These are phyloP conservation scores for Sporothrix globosa DNA, from an alignment of 2,329 filamentous ascomycete genomes.

Conservation along the genomic window DNA sequence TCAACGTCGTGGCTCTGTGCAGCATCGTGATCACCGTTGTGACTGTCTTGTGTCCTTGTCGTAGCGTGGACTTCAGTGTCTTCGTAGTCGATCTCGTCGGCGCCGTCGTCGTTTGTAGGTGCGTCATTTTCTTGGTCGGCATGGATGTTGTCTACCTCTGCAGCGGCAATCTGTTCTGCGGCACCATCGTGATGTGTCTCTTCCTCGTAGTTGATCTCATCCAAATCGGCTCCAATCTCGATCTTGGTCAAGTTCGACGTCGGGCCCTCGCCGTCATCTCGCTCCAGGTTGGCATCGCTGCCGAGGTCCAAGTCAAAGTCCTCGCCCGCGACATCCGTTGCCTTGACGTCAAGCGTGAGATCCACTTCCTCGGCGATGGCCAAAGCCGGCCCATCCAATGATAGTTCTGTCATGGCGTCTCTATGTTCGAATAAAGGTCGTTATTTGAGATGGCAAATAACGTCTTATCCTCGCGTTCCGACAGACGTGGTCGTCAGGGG, in stretches of 20 bases:
- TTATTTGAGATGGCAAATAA: neutral
- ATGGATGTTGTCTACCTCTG: slow-evolving; percentile 23
- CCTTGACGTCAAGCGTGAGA: slow-evolving; percentile 35
- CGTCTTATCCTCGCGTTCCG: slow-evolving; percentile 2
- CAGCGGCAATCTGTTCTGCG: neutral
- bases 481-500: neutral
- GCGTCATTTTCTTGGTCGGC: slow-evolving; percentile 27
- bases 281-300: slow-evolving; percentile 28
- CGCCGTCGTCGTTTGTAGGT: slow-evolving; percentile 36
- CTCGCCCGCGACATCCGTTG: slow-evolving; percentile 37
- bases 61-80: slow-evolving; percentile 37
- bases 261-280: slow-evolving; percentile 28
- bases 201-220: slow-evolving; percentile 37
- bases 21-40: slow-evolving; percentile 27
- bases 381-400: slow-evolving; percentile 30
- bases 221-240: slow-evolving; percentile 30
- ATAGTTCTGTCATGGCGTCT: slow-evolving; percentile 36
- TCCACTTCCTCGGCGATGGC: slow-evolving; percentile 36
- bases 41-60: slow-evolving; percentile 23
- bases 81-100: slow-evolving; percentile 48
- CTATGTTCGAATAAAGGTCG: neutral
- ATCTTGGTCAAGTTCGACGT: slow-evolving; percentile 22
- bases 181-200: slow-evolving; percentile 24
- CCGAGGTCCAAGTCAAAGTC: slow-evolving; percentile 43
- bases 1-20: slow-evolving; percentile 11